Evolutionary conservation across 371 early-diverging fungal species (phyloP).

Genomic region (Mucor piriformis): DNA sequence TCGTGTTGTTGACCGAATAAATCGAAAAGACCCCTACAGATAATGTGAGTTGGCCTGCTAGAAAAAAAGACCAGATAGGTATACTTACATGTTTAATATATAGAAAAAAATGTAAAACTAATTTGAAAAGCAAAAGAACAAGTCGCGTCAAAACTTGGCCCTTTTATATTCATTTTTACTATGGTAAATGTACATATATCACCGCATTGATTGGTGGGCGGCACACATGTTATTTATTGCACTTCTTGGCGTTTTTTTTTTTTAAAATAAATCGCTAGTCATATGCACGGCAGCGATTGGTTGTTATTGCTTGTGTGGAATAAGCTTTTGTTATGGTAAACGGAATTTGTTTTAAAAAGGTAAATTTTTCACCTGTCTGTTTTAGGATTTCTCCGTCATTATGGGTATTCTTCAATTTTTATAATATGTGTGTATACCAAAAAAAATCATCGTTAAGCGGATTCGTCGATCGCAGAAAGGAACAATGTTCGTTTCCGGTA

Average conservation of each 20-base stretch:
- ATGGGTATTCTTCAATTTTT: too few species aligned
- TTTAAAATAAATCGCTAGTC: not conserved
- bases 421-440: too few species aligned
- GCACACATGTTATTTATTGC: not conserved
- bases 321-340: slow-evolving; percentile 2
- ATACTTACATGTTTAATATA: not conserved
- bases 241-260: slow-evolving; percentile 6
- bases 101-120: too few species aligned
- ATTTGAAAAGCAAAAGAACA: not conserved
- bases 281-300: slow-evolving; percentile 4
- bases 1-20: slow-evolving; percentile 31
- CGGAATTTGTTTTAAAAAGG: not conserved
- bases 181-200: not conserved
- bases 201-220: not conserved
- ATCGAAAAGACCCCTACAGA: slow-evolving; percentile 48
- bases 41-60: not conserved
- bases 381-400: slow-evolving; percentile 6
- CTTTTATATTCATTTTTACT: not conserved
- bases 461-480: too few species aligned
- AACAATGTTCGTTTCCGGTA: too few species aligned
- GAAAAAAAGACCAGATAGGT: not conserved
- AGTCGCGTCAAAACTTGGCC: not conserved
- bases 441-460: too few species aligned
- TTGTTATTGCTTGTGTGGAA: not conserved
- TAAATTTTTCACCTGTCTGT: not conserved